Percentiles rank a stretch among this genome's conserved stretches.
Evolutionary conservation across 2,329 filamentous ascomycete species (phyloP).

Genomic region (Cadophora malorum): DNA sequence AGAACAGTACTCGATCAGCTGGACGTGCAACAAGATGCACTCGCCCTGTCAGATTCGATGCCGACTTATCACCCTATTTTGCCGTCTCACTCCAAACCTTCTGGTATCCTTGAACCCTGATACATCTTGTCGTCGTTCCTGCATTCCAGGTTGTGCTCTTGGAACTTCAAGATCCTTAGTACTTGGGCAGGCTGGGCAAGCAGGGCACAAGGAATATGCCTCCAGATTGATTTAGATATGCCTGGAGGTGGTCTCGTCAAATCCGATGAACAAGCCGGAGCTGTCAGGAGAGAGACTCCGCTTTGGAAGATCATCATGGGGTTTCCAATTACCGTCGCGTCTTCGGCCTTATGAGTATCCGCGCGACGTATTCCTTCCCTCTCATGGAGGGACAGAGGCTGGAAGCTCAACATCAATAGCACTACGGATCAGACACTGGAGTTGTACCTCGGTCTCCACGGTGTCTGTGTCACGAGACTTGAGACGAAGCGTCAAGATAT

Average conservation of each 20-base stretch:
- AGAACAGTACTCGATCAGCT: not conserved
- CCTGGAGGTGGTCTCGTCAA: not conserved
- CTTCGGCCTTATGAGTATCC: not conserved
- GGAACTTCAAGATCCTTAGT: not conserved
- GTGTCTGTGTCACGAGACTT: not conserved
- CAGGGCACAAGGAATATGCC: not conserved
- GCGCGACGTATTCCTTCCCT: not conserved
- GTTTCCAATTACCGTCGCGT: not conserved
- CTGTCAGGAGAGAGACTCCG: not conserved
- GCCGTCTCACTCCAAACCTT: not conserved
- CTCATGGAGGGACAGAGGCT: not conserved
- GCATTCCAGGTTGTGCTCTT: not conserved
- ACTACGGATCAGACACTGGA: not conserved
- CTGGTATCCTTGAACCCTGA: not conserved
- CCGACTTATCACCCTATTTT: conserved; percentile 5
- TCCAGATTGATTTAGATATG: not conserved
- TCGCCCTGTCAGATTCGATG: not conserved
- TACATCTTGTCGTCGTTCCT: not conserved
- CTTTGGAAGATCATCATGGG: not conserved
- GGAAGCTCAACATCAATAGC: not conserved
- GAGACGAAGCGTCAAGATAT: not conserved
- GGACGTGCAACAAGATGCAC: not conserved
- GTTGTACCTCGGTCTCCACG: too few species aligned
- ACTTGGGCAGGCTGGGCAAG: not conserved
- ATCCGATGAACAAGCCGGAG: not conserved